A percentile compares a stretch with the other conserved stretches of the same genome.
phyloP scores from a whole-genome alignment of 495 filamentous ascomycete genomes.

The Xylaria curta region DNA sequence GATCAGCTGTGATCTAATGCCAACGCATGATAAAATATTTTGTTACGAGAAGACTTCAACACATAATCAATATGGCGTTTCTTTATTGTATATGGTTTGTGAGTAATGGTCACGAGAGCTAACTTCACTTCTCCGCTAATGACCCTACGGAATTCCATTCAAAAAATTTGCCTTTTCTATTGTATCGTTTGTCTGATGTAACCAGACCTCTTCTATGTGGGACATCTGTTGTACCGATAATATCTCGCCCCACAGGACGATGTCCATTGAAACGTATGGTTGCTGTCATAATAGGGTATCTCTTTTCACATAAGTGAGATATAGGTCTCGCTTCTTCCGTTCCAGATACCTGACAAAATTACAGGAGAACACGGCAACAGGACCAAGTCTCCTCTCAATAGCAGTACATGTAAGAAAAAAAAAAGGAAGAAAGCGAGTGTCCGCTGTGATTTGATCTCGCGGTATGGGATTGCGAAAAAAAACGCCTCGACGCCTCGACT shows the following conservation, averaged over 20 bases:
- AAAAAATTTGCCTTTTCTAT: not conserved
- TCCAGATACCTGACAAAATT: not conserved
- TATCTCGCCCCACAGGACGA: too few species aligned
- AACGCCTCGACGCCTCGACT: slow-evolving; percentile 17
- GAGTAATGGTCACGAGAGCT: not conserved
- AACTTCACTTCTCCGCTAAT: not conserved
- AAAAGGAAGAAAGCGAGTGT: not conserved
- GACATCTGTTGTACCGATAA: not conserved
- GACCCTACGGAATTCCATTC: not conserved
- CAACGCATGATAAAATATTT: not conserved
- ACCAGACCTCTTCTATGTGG: not conserved
- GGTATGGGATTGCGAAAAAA: not conserved
- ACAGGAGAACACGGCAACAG: not conserved
- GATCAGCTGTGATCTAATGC: not conserved
- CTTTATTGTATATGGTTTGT: not conserved
- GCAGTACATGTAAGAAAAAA: not conserved
- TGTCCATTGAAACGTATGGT: not conserved
- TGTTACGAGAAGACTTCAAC: not conserved
- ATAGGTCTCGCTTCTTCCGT: not conserved
- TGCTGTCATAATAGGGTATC: slow-evolving; percentile 17
- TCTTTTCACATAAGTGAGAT: not conserved
- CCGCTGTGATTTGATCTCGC: not conserved
- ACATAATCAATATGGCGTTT: not conserved
- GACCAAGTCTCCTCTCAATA: not conserved
- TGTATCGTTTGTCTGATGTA: not conserved